Evolutionary conservation across 192 early-diverging fungal genomes (phyloP).

Genomic region (Gryganskiella cystojenkinii): DNA sequence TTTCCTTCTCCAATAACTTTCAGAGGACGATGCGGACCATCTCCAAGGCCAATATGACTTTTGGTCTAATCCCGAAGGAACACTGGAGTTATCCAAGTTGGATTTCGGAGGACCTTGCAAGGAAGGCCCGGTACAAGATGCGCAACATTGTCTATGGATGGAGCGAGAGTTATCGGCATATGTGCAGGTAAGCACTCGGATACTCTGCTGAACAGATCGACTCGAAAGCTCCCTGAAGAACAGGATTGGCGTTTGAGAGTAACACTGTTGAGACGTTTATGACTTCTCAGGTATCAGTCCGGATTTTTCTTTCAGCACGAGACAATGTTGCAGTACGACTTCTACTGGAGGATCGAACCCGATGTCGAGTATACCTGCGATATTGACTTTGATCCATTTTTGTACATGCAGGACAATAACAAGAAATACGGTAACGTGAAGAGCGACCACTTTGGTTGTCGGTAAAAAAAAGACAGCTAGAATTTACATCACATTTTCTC

Average conservation of each 20-base stretch:
- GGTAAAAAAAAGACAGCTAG: no score
- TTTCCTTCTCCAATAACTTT: conserved; percentile 78
- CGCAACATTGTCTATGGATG: conserved; percentile 66
- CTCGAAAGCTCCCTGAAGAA: no score
- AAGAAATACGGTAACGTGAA: conserved; percentile 89
- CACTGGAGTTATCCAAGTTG: conserved; percentile 86
- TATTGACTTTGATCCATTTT: conserved; percentile 87
- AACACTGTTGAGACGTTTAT: no score
- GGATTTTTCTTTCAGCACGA: conserved; percentile 85
- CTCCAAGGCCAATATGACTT: conserved; percentile 67
- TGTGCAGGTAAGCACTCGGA: conserved; percentile 66
- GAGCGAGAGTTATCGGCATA: conserved; percentile 78
- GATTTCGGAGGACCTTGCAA: conserved; percentile 74
- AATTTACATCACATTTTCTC: background rate
- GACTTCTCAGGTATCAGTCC: conserved; percentile 69
- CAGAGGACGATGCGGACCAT: conserved; percentile 62
- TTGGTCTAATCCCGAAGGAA: conserved; percentile 73
- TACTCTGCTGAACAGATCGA: no score
- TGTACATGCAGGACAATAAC: conserved; percentile 77
- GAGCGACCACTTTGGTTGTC: no score
- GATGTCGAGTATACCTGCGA: conserved; percentile 84
- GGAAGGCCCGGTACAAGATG: conserved; percentile 63
- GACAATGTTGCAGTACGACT: conserved; percentile 75
- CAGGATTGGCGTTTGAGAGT: no score
- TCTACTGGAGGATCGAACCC: conserved; percentile 92